These are phyloP conservation scores for Fagus sylvatica DNA, from an alignment of 306 rosid species.

Conservation along the genomic window DNA sequence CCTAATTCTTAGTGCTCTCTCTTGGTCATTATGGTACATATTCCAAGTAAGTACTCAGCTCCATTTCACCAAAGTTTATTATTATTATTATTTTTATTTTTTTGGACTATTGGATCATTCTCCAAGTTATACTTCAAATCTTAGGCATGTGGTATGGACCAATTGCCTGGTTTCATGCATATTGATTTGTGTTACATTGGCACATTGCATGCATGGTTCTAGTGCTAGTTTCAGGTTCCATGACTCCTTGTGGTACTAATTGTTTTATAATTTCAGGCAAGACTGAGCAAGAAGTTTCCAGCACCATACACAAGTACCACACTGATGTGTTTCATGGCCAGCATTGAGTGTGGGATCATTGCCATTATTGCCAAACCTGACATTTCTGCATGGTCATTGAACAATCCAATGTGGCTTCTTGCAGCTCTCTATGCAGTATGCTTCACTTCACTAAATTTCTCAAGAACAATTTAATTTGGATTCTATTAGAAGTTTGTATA, in stretches of 20 bases:
- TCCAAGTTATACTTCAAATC: no score
- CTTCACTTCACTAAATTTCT: neutral
- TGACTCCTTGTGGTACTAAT: neutral
- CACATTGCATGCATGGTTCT: no score
- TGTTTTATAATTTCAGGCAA: conserved; percentile 49
- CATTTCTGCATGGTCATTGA: conserved; percentile 60
- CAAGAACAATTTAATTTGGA: neutral
- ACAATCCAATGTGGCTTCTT: conserved; percentile 38
- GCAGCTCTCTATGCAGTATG: conserved; percentile 62
- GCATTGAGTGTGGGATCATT: conserved; percentile 58
- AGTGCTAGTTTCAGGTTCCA: neutral
- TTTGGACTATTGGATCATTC: no score
- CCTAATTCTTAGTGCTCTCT: conserved; percentile 45
- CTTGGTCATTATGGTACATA: conserved; percentile 67
- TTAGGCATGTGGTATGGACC: no score
- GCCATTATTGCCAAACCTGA: conserved; percentile 46
- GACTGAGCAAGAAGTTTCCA: conserved; percentile 55
- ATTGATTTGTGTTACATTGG: no score
- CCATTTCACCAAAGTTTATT: neutral
- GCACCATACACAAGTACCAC: conserved; percentile 79
- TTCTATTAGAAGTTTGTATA: no score
- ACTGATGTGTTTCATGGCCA: conserved; percentile 56
- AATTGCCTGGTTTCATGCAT: no score
- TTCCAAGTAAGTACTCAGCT: conserved; percentile 50
- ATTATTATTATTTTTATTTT: neutral